Evolutionary conservation across 352 stramenopile genomes (phyloP), one percentile per base, ranked within the genome.

Genomic region (Pythium dissotocum): DNA sequence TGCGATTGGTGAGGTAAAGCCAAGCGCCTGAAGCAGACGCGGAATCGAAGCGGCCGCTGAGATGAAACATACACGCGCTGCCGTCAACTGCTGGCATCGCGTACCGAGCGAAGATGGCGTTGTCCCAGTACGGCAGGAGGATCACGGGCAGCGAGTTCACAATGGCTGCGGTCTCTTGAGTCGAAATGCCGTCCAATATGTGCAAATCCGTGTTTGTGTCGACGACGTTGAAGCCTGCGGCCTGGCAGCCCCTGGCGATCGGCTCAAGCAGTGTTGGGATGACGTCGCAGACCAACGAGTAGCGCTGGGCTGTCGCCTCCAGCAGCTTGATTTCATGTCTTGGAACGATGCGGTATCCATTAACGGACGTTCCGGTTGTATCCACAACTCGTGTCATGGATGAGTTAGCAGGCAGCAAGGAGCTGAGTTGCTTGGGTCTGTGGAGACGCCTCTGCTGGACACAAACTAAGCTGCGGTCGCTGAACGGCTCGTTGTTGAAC

Each of bases 401-500:
- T 4, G 28, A 33, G 6, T 28, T 42, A 14, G 40, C 42, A 5
- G 40, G 5, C 24, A 87, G 58, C 38, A 75, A 64, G 9, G 77
- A 72, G 24, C 74, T 77, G 1, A 88, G 67, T 18, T 80, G 64
- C 8, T 77, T 58, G 18, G 79, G 70, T 49, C 74, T 65, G 54
- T 82, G 83, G 14, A 77, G 67, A 0, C 68, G 61, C 9, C 78
- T 79, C 36, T 79, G 67, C 12, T 69, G 71, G 1, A 85, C 64
- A 48, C 82, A 88, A 10, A 71, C 77, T 16, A 90, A 7, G 0
- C 77, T 6, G 7, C 82, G 80, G 46, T 88, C 82, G 3, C 71
- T 77, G 57, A 76, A 84, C 4, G 74, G 77, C 24, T 83, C 79
- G 35, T 88, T 79, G 61, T 88, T 88, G 44, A 44, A 57, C 35